These are phyloP conservation scores for Colletotrichum lentis DNA, from an alignment of 2,329 filamentous ascomycete genomes.

Conservation along the genomic window DNA sequence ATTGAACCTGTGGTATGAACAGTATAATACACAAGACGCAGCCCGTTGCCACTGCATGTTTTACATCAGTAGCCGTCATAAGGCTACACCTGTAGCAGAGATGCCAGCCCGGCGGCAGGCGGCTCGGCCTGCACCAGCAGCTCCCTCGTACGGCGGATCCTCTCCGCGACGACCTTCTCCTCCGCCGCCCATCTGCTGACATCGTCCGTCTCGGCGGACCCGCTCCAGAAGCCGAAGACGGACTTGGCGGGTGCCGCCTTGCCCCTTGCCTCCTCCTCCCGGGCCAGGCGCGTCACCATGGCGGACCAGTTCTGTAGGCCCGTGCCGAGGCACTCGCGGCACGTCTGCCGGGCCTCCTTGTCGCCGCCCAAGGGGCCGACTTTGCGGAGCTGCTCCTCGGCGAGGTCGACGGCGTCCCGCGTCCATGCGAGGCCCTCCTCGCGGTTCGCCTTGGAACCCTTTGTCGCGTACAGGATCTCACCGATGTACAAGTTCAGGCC, in stretches of 20 bases:
- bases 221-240: constrained; percentile 54
- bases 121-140: constrained; percentile 59
- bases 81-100: constrained; percentile 53
- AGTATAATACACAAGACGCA: neutral
- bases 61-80: neutral
- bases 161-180: constrained; percentile 61
- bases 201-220: constrained; percentile 45
- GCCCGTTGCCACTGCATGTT: neutral
- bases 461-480: constrained; percentile 84
- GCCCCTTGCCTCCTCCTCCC: constrained; percentile 55
- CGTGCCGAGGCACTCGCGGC: constrained; percentile 78
- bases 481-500: constrained; percentile 89
- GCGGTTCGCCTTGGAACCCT: constrained; percentile 53
- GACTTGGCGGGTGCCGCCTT: constrained; percentile 41
- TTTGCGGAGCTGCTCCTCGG: constrained; percentile 71
- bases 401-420: constrained; percentile 81
- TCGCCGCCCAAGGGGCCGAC: constrained; percentile 42
- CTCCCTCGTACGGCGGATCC: constrained; percentile 60
- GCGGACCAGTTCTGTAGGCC: constrained; percentile 82
- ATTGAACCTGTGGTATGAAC: neutral
- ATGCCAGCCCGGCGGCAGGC: constrained; percentile 47
- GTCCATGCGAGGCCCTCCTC: constrained; percentile 89
- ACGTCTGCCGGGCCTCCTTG: constrained; percentile 59
- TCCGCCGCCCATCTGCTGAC: constrained; percentile 62
- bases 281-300: constrained; percentile 76